These are phyloP conservation scores for Candida methanosorbosa DNA, from an alignment of 805 yeast genomes.

Conservation along the genomic window DNA sequence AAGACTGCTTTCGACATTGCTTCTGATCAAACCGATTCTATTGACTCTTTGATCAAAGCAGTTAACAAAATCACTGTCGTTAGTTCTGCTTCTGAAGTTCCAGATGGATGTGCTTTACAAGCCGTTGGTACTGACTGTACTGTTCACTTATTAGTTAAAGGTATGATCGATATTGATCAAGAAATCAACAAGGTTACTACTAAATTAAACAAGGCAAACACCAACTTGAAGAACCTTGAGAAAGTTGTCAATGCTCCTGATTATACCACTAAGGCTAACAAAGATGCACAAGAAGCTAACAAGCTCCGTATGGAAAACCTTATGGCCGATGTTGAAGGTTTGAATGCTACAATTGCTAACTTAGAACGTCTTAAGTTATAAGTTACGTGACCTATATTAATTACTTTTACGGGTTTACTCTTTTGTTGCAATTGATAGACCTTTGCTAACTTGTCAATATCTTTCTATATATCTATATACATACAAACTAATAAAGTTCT, in stretches of 20 bases:
- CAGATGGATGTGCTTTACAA: conserved; percentile 84
- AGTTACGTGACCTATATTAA: neutral
- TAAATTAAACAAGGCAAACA: conserved; percentile 62
- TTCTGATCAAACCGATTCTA: conserved; percentile 69
- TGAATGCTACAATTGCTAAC: conserved; percentile 76
- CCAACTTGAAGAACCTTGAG: conserved; percentile 51
- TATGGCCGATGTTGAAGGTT: conserved; percentile 83
- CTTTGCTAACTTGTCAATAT: no score
- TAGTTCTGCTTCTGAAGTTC: conserved; percentile 44
- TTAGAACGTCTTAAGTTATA: conserved; percentile 69
- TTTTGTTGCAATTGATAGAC: neutral
- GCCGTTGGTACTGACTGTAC: conserved; percentile 73
- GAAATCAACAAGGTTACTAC: conserved; percentile 78
- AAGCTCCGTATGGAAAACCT: conserved; percentile 56
- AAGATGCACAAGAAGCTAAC: conserved; percentile 74
- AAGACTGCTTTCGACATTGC: conserved; percentile 43
- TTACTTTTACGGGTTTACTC: neutral
- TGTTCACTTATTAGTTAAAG: conserved; percentile 89
- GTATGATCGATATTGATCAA: conserved; percentile 85
- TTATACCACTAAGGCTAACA: conserved; percentile 79
- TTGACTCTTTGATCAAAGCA: conserved; percentile 86
- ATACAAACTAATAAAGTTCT: no score
- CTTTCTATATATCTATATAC: no score
- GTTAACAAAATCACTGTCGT: conserved; percentile 70
- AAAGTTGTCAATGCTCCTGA: conserved; percentile 67